Percentiles rank a stretch among this genome's conserved stretches.
Evolutionary conservation across 352 stramenopile species (phyloP).

Genomic region (Globisporangium megalacanthum): DNA sequence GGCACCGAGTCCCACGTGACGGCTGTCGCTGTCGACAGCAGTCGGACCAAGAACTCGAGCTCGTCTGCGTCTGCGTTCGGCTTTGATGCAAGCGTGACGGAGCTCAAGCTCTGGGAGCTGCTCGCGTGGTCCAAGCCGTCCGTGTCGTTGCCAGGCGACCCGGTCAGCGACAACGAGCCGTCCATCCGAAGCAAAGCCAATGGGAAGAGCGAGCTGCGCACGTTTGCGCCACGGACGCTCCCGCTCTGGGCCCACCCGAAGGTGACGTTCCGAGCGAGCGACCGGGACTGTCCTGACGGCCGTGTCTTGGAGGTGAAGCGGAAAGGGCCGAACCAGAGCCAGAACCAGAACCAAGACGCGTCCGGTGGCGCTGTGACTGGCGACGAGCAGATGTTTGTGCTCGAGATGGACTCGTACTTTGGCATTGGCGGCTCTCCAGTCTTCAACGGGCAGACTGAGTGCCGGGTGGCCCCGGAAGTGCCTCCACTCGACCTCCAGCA

Average conservation of each 20-base stretch:
- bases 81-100: slow-evolving; percentile 54
- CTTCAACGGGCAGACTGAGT: slow-evolving; percentile 45
- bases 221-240: slow-evolving; percentile 52
- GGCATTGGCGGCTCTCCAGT: slow-evolving; percentile 73
- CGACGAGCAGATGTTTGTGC: slow-evolving; percentile 74
- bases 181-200: slow-evolving; percentile 18
- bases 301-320: slow-evolving; percentile 69
- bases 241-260: slow-evolving; percentile 78
- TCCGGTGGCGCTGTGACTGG: slow-evolving; percentile 35
- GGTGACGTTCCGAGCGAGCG: slow-evolving; percentile 55
- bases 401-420: slow-evolving; percentile 87
- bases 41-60: slow-evolving; percentile 12
- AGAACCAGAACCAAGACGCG: background rate
- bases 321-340: slow-evolving; percentile 42
- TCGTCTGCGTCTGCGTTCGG: slow-evolving; percentile 53
- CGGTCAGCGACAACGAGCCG: slow-evolving; percentile 1
- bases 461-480: slow-evolving; percentile 30
- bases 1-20: background rate
- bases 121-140: slow-evolving; percentile 24
- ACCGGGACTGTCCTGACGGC: slow-evolving; percentile 41
- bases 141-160: slow-evolving; percentile 13
- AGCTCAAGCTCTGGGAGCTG: slow-evolving; percentile 66
- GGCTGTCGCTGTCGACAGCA: slow-evolving; percentile 2
- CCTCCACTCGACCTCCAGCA: slow-evolving; percentile 53
- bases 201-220: slow-evolving; percentile 59